Evolutionary conservation across 257 asterid genomes (phyloP).

Genomic region (Craterostigma plantagineum): DNA sequence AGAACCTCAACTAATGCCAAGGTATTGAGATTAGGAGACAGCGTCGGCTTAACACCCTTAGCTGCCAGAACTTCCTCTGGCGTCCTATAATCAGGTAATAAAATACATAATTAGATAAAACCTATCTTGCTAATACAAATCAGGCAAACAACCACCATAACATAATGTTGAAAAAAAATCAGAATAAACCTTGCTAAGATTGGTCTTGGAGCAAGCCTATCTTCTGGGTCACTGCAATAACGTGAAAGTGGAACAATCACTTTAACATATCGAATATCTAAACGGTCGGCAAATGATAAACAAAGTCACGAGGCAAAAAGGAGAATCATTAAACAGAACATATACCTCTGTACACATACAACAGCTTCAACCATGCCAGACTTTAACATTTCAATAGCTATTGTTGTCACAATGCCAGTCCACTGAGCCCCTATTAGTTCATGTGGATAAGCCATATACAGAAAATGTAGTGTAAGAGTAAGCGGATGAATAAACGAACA

Average conservation of each 20-base stretch:
- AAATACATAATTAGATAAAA: too few relatives aligned
- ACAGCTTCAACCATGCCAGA: conserved; percentile 94
- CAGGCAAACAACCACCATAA: conserved; percentile 1
- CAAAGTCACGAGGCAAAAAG: conserved; percentile 5
- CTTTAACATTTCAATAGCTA: conserved; percentile 91
- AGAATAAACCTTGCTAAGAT: conserved; percentile 60
- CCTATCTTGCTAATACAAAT: conserved; percentile 6
- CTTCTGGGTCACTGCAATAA: conserved; percentile 77
- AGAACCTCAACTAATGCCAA: conserved; percentile 86
- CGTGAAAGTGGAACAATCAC: too few relatives aligned
- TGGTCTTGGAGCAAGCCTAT: conserved; percentile 84
- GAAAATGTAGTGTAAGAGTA: background rate
- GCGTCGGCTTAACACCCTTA: conserved; percentile 92
- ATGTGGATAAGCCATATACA: background rate
- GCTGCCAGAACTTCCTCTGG: conserved; percentile 97
- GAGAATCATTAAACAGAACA: conserved; percentile 10
- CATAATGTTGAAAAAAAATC: conserved; percentile 7
- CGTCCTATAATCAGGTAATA: conserved; percentile 28
- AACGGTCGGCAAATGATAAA: conserved; percentile 6
- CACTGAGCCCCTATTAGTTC: conserved; percentile 80
- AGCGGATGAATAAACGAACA: conserved; percentile 1
- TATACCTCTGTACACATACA: conserved; percentile 95
- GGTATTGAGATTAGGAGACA: conserved; percentile 92
- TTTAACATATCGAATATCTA: too few relatives aligned
- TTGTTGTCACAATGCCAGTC: conserved; percentile 99